phyloP scores from a whole-genome alignment of 805 yeast species.

The Candida hispaniensis region DNA sequence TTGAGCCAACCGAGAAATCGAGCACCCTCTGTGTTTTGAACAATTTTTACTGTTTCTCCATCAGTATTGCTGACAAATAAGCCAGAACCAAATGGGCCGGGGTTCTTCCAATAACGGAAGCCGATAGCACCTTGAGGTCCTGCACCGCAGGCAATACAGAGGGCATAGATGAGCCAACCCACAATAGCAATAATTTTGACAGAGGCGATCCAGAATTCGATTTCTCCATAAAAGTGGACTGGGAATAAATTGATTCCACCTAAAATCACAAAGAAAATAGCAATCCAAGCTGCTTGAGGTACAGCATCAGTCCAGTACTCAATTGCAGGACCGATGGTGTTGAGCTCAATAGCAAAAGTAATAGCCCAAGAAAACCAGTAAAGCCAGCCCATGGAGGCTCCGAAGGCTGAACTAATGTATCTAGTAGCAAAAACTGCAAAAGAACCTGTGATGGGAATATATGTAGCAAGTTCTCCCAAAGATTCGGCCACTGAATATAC shows the following conservation, averaged over 20 bases:
- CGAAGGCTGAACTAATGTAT: conserved; percentile 49
- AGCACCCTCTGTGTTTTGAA: conserved; percentile 20
- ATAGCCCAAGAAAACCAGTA: conserved; percentile 40
- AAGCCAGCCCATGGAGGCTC: conserved; percentile 46
- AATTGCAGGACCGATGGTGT: conserved; percentile 35
- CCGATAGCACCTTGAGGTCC: conserved; percentile 32
- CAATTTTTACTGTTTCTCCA: conserved; percentile 11
- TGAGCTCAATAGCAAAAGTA: conserved; percentile 37
- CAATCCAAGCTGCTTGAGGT: conserved; percentile 38
- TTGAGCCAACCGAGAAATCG: conserved; percentile 23
- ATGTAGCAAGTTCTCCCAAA: conserved; percentile 43
- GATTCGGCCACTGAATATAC: conserved; percentile 50
- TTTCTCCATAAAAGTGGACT: conserved; percentile 39
- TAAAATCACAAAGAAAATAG: conserved; percentile 40
- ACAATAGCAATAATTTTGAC: conserved; percentile 53
- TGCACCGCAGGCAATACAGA: conserved; percentile 41
- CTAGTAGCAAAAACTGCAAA: conserved; percentile 53
- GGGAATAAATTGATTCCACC: conserved; percentile 37
- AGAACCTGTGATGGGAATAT: conserved; percentile 50
- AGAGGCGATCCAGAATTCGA: conserved; percentile 54
- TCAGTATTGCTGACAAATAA: conserved; percentile 21
- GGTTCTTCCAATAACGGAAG: conserved; percentile 33
- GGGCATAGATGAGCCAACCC: conserved; percentile 50
- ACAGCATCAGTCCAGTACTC: conserved; percentile 39
- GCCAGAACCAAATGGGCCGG: conserved; percentile 45